A percentile compares a stretch with the other conserved stretches of the same genome.
Evolutionary conservation across 2,329 filamentous ascomycete genomes (phyloP).

Genomic region (Ophiocordyceps camponoti-rufipedis): DNA sequence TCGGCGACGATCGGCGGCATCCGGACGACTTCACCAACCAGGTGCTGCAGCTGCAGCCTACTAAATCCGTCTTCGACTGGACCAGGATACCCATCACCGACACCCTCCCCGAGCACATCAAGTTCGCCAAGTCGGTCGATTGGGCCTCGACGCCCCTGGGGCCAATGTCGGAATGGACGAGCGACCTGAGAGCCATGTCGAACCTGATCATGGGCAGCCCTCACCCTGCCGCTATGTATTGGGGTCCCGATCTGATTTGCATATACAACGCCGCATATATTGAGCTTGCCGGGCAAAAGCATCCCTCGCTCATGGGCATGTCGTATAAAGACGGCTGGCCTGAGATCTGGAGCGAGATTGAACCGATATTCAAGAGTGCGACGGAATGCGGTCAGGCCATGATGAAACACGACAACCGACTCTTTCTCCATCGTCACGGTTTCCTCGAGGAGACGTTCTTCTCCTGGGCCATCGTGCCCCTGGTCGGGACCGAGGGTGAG

Average conservation of each 20-base stretch:
- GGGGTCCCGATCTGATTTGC: constrained; percentile 49
- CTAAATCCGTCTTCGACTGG: constrained; percentile 47
- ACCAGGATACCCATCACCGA: constrained; percentile 48
- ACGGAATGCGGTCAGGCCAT: constrained; percentile 55
- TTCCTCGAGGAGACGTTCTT: constrained; percentile 69
- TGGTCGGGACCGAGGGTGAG: constrained; percentile 55
- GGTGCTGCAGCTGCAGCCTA: constrained; percentile 13
- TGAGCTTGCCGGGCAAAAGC: constrained; percentile 55
- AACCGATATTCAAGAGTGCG: constrained; percentile 49
- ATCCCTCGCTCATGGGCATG: constrained; percentile 58
- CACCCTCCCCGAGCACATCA: constrained; percentile 50
- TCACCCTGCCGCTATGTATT: constrained; percentile 61
- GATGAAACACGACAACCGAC: constrained; percentile 67
- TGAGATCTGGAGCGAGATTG: constrained; percentile 58
- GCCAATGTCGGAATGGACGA: constrained; percentile 55
- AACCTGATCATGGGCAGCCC: constrained; percentile 69
- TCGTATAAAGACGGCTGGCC: constrained; percentile 50
- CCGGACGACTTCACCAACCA: constrained; percentile 24
- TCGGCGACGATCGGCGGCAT: constrained; percentile 11
- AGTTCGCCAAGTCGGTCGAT: constrained; percentile 51
- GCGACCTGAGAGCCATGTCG: constrained; percentile 58
- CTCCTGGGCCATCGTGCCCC: constrained; percentile 64
- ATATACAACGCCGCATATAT: constrained; percentile 63
- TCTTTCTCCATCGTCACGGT: constrained; percentile 52
- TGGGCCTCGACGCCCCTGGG: constrained; percentile 60